A percentile compares a stretch with the other conserved stretches of the same genome.
phyloP scores from a whole-genome alignment of 345 rosid species.

The Bruguiera gymnorhiza region DNA sequence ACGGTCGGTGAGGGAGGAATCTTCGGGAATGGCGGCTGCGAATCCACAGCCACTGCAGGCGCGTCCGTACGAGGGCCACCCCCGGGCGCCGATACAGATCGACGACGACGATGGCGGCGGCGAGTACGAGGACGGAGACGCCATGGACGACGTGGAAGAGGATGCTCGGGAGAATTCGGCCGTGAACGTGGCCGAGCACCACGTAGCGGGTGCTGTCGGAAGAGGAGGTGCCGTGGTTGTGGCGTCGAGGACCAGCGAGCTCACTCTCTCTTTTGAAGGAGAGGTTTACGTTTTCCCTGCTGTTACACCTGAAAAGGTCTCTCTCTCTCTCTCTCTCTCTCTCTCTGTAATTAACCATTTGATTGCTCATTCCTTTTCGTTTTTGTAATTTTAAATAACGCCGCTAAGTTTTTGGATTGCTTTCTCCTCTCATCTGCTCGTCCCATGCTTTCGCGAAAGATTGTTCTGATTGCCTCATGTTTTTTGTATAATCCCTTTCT shows the following conservation, averaged over 20 bases:
- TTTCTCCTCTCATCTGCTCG: too few relatives aligned
- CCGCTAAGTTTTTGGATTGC: too few relatives aligned
- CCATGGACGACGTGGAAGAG: constrained; percentile 46
- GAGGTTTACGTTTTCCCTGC: constrained; percentile 71
- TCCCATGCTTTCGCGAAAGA: too few relatives aligned
- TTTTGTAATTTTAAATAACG: neutral
- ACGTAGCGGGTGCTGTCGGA: constrained; percentile 13
- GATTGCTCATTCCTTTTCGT: neutral
- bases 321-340: neutral
- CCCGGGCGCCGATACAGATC: constrained; percentile 32
- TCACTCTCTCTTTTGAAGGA: constrained; percentile 71
- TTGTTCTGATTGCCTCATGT: too few relatives aligned
- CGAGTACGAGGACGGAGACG: constrained; percentile 41
- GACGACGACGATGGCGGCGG: constrained; percentile 40
- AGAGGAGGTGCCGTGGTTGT: constrained; percentile 24
- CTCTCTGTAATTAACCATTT: neutral
- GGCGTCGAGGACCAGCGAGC: constrained; percentile 61
- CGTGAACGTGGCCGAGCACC: constrained; percentile 41
- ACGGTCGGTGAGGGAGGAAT: constrained; percentile 11
- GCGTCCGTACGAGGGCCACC: constrained; percentile 40
- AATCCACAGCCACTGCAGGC: constrained; percentile 55
- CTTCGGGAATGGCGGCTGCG: constrained; percentile 42
- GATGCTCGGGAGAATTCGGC: constrained; percentile 29
- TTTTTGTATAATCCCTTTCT: too few relatives aligned
- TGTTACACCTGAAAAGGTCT: constrained; percentile 60